These are phyloP conservation scores for Lactarius trivialis DNA, from an alignment of 768 basidiomycete genomes.

Conservation along the genomic window DNA sequence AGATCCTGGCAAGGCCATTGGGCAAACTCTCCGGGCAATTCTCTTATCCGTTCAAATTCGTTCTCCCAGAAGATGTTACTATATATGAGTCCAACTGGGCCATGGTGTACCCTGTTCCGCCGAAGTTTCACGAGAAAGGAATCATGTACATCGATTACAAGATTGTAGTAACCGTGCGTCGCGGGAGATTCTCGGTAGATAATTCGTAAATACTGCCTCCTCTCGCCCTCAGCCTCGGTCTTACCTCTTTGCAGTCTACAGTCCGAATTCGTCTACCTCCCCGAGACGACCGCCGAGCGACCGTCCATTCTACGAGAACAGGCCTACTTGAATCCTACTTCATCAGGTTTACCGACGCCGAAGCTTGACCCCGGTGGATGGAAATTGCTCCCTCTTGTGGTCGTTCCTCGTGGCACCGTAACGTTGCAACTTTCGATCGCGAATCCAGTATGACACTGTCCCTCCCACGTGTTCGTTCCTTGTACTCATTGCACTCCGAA, in stretches of 20 bases:
- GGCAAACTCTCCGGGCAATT: constrained; percentile 40
- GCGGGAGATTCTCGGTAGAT: constrained; percentile 16
- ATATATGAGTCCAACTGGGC: constrained; percentile 32
- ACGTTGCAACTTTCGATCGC: constrained; percentile 13
- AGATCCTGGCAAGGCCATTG: constrained; percentile 37
- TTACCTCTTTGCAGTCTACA: constrained; percentile 11
- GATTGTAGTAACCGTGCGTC: constrained; percentile 12
- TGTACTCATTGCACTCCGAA: not conserved
- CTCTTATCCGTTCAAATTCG: constrained; percentile 44
- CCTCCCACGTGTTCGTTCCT: not conserved
- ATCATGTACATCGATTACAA: constrained; percentile 23
- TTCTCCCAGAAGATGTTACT: constrained; percentile 39
- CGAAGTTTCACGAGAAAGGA: constrained; percentile 40
- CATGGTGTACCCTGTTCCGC: constrained; percentile 41
- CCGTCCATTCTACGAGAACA: constrained; percentile 18
- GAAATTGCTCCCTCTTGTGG: constrained; percentile 19
- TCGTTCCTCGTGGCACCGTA: not conserved
- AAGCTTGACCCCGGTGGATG: constrained; percentile 21
- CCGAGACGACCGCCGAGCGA: constrained; percentile 17
- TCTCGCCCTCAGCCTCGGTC: not conserved
- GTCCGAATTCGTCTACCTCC: constrained; percentile 19
- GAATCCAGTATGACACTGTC: constrained; percentile 4
- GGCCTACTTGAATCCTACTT: constrained; percentile 13
- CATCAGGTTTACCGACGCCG: constrained; percentile 14
- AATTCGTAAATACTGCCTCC: constrained; percentile 10